phyloP scores from a whole-genome alignment of 768 basidiomycete species.

The Lentinula lateritia region DNA sequence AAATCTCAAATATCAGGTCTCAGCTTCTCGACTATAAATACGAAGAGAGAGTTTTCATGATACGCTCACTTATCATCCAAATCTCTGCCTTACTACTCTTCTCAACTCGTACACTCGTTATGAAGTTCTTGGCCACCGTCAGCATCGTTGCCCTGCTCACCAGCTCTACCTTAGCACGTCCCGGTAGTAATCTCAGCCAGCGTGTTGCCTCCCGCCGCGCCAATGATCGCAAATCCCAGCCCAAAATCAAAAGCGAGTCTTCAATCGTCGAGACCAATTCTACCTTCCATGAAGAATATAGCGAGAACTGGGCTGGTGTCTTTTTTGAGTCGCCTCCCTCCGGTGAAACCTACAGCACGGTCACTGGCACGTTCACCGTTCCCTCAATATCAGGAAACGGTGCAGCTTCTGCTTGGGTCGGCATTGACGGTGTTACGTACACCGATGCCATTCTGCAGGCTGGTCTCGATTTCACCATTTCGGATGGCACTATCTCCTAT shows the following conservation, averaged over 20 bases:
- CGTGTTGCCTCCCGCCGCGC: slow-evolving; percentile 4
- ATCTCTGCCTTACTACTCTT: neutral
- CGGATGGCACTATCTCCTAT: neutral
- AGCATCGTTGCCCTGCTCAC: neutral
- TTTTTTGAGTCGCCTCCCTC: neutral
- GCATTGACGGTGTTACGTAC: slow-evolving; percentile 6
- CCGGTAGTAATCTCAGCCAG: neutral
- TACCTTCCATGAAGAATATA: neutral
- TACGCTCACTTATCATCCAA: neutral
- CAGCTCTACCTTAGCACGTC: neutral
- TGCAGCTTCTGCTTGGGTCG: slow-evolving; percentile 8
- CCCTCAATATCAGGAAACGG: neutral
- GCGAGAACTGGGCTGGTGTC: neutral
- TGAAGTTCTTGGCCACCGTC: neutral
- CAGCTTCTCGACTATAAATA: neutral
- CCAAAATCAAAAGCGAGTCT: neutral
- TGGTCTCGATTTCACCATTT: neutral
- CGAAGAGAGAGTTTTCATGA: neutral
- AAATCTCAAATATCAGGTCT: too few species aligned
- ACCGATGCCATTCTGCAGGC: slow-evolving; percentile 4
- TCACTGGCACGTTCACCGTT: slow-evolving; percentile 4
- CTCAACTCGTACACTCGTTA: neutral
- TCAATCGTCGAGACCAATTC: neutral
- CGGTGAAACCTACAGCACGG: slow-evolving; percentile 1
- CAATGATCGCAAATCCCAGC: neutral